Evolutionary conservation across 2,329 filamentous ascomycete genomes (phyloP), one percentile per base, ranked within the genome.

Genomic region (Aspergillus unguis): DNA sequence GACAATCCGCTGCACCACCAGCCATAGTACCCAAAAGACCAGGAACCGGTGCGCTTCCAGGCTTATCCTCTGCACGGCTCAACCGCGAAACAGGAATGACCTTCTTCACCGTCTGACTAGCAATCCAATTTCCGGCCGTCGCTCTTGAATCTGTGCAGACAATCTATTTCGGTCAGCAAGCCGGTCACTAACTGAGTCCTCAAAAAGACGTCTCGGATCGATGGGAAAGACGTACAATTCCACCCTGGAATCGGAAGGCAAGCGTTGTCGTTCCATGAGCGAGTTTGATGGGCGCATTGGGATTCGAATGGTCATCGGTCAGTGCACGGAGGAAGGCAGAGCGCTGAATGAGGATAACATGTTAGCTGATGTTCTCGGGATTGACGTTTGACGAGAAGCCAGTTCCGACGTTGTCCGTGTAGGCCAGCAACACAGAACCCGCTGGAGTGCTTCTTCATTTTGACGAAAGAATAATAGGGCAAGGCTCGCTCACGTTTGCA

Each of bases 61-160:
- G 57, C 64, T 70, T 71, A 58, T 72, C 69, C 55, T 70, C 67
- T 48, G 66, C 67, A 48, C 69, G 64, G 53, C 69, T 72, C 67
- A 72, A 63, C 52, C 69, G 67, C 50, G 70, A 72, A 36, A 72
- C 70, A 27, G 70, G 70, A 70, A 99, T 97, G 64, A 99, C 94
- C 83, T 99, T 99, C 85, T 99, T 99, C 70, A 99, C 94, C 49
- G 94, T 99, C 82, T 99, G 94, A 77, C 90, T 95, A 62, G 94
- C 94, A 76, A 99, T 99, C 94, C 94, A 99, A 83, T 94, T 95
- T 68, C 94, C 94, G 29, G 94, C 92, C 44, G 94, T 96, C 55
- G 94, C 94, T 77, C 94, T 86, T 55, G 94, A 99, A 78, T 99
- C 94, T 54, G 94, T 99, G 50, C 92, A 92, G 48, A 99, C 92